Percentiles rank a stretch among this genome's conserved stretches.
phyloP scores from a whole-genome alignment of 2,329 filamentous ascomycete genomes.

The Monosporascus sp. region DNA sequence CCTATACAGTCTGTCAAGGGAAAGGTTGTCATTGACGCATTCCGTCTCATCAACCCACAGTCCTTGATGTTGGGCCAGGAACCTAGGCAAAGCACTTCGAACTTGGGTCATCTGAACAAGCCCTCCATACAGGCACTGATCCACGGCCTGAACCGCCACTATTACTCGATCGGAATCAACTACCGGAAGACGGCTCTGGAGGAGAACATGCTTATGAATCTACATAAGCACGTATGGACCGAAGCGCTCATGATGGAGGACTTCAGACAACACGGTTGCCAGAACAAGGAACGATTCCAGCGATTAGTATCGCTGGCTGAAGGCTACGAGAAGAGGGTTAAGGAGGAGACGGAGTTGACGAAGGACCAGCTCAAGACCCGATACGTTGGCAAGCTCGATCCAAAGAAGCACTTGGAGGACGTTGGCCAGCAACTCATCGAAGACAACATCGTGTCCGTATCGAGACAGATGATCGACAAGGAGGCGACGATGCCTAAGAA shows the following conservation, averaged over 20 bases:
- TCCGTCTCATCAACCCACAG: constrained; percentile 97
- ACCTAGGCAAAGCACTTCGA: constrained; percentile 94
- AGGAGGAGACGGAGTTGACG: constrained; percentile 94
- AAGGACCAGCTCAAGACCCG: constrained; percentile 98
- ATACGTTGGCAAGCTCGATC: constrained; percentile 97
- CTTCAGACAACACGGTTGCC: constrained; percentile 76
- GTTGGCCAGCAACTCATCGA: constrained; percentile 96
- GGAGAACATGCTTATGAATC: constrained; percentile 99
- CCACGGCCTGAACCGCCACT: constrained; percentile 95
- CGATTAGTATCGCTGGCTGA: constrained; percentile 85
- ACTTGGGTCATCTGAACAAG: constrained; percentile 96
- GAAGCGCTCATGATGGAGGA: constrained; percentile 96
- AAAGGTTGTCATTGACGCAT: constrained; percentile 98
- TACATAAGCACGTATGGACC: constrained; percentile 99
- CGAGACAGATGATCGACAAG: constrained; percentile 98
- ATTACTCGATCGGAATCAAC: constrained; percentile 98
- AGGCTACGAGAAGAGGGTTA: constrained; percentile 96
- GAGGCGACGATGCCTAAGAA: constrained; percentile 86
- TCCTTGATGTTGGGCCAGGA: constrained; percentile 97
- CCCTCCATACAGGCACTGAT: constrained; percentile 99
- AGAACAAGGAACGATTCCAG: constrained; percentile 84
- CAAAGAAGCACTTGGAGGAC: constrained; percentile 98
- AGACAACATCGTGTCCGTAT: constrained; percentile 99
- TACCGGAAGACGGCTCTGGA: constrained; percentile 96
- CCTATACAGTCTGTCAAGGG: constrained; percentile 99